Evolutionary conservation across 2,329 filamentous ascomycete genomes (phyloP), one percentile per base, ranked within the genome.

Genomic region (Phialophora verrucosa): DNA sequence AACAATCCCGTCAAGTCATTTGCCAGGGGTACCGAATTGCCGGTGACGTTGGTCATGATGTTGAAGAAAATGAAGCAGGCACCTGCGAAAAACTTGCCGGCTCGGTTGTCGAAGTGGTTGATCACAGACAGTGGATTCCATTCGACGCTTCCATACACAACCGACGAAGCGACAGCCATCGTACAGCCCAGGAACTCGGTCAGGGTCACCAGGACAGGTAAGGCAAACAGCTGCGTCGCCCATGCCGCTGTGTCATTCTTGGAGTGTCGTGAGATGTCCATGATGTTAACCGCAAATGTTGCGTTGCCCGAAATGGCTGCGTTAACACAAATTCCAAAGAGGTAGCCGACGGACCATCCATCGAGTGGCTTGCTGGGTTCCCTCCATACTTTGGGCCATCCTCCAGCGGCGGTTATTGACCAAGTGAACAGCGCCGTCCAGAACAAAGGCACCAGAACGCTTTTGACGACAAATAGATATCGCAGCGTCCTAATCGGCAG

Each of bases 101-200:
- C 71, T 6, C 56, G 58, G 17, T 57, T 66, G 12, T 70, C 60
- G 77, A 78, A 81, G 68, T 74, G 64, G 65, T 74, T 75, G 47
- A 80, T 77, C 0, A 80, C 75, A 1, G 75, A 74, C 62, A 77
- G 78, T 20, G 82, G 81, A 20, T 82, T 80, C 76, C 82, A 82
- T 8, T 80, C 78, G 42, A 81, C 77, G 4, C 74, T 62, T 17
- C 66, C 69, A 38, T 71, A 71, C 7, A 70, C 44, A 3, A 68
- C 69, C n/a, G 59, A 68, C 3, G 61, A 59, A 3, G 86, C 85
- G 0, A 84, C 85, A 0, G 86, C 84, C 27, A 85, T 83, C 25
- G 87, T 79, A 70, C 88, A 87, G 32, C 87, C 87, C 64, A 85
- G 76, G 1, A 83, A 69, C 50, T 80, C 83, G 74, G 79, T 83